These are phyloP conservation scores for Spirogloea muscicola DNA, from an alignment of 139 green algal genomes.

Conservation along the genomic window DNA sequence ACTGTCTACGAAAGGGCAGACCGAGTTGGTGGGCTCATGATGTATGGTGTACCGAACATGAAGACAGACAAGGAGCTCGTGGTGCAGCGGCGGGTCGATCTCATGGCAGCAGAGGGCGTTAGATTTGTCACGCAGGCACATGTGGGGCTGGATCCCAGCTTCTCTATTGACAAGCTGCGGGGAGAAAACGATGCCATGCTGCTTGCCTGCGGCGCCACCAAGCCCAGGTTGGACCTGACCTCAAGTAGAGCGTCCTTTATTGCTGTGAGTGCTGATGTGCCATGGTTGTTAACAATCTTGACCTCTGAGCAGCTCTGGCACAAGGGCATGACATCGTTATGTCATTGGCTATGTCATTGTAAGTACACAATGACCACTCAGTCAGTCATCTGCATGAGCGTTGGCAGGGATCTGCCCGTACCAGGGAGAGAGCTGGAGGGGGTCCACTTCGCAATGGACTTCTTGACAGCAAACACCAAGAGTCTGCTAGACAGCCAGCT, in stretches of 20 bases:
- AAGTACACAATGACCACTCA: no score
- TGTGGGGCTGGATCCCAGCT: constrained; percentile 8
- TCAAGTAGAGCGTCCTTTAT: no score
- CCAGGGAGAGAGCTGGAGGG: constrained; percentile 63
- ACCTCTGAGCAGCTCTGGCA: no score
- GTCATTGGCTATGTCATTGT: no score
- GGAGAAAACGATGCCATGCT: constrained; percentile 67
- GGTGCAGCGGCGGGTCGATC: constrained; percentile 83
- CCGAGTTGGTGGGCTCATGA: constrained; percentile 88
- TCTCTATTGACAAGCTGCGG: constrained; percentile 54
- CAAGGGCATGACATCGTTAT: no score
- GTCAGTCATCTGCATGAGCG: no score
- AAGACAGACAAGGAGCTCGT: constrained; percentile 84
- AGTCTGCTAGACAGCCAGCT: constrained; percentile 70
- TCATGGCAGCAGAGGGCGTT: constrained; percentile 83
- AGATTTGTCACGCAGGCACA: constrained; percentile 69
- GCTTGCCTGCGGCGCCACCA: constrained; percentile 81
- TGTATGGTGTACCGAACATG: constrained; percentile 95
- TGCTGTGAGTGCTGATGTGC: no score
- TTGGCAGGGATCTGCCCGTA: constrained; percentile 78
- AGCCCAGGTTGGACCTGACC: no score
- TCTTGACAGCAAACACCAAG: constrained; percentile 86
- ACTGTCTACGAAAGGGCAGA: constrained; percentile 89
- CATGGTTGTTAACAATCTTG: no score
- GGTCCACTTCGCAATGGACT: constrained; percentile 96